Percentiles rank a stretch among this genome's conserved stretches.
These are phyloP conservation scores for Aurantiochytrium sp. DNA, from an alignment of 108 stramenopile species.

Conservation along the genomic window DNA sequence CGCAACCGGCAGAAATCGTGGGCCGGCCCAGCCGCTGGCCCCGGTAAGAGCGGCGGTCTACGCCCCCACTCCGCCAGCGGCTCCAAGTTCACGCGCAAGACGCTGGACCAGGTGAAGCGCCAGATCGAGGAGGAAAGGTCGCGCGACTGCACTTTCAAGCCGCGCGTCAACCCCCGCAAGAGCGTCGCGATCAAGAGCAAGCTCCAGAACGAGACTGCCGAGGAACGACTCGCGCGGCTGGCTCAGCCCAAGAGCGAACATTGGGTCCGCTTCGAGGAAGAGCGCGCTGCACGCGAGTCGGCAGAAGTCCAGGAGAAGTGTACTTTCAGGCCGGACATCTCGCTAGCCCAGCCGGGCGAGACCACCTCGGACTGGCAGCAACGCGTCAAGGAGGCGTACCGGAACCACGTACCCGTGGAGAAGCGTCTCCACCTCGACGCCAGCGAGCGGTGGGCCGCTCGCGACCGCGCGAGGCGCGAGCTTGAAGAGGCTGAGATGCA, in stretches of 20 bases:
- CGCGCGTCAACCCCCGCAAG: not conserved
- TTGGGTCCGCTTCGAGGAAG: not conserved
- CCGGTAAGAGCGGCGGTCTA: not conserved
- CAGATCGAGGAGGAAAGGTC: not conserved
- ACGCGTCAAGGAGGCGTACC: not conserved
- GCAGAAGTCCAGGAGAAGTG: not conserved
- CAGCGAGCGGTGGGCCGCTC: not conserved
- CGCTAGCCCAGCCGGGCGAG: not conserved
- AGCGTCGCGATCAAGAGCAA: not conserved
- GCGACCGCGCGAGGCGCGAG: not conserved
- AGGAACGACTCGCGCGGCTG: not conserved
- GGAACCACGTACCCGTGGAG: constrained; percentile 3
- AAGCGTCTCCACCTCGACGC: not conserved
- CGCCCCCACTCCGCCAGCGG: no score
- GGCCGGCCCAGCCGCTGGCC: not conserved
- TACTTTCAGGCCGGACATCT: not conserved
- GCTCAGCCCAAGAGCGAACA: not conserved
- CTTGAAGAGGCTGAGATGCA: constrained; percentile 17
- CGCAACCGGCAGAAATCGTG: not conserved
- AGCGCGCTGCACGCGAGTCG: not conserved
- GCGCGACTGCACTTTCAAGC: not conserved
- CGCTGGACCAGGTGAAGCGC: not conserved
- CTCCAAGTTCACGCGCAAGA: not conserved
- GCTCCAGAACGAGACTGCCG: not conserved
- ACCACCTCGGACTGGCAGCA: not conserved